Conservation (phyloP, 2,329 filamentous ascomycete species). For the Ascocoryne sarcoides region DNA sequence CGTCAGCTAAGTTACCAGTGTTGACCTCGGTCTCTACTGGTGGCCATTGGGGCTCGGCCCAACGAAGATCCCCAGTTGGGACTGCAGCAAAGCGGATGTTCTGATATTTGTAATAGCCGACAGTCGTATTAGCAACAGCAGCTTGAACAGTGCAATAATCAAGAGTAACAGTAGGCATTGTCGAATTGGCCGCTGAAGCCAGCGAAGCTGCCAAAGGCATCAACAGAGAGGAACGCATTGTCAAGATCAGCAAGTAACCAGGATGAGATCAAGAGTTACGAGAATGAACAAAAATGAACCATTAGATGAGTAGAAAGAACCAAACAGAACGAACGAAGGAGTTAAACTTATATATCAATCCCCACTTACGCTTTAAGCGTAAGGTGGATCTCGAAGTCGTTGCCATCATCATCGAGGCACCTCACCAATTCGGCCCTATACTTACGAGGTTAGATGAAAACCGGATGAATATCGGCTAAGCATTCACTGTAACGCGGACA, state of each 20-base stretch:
- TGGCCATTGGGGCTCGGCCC: constrained; percentile 29
- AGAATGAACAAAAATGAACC: not conserved
- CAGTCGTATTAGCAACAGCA: constrained; percentile 6
- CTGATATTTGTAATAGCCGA: constrained; percentile 27
- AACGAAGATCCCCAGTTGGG: constrained; percentile 29
- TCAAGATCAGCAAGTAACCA: not conserved
- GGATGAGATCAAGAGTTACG: not conserved
- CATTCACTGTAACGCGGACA: not conserved
- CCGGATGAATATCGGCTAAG: not conserved
- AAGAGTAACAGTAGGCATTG: constrained; percentile 9
- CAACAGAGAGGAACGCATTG: not conserved
- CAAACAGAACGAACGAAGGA: not conserved
- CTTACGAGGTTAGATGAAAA: not conserved
- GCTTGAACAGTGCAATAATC: constrained; percentile 10
- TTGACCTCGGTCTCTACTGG: constrained; percentile 28
- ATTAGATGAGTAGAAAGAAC: not conserved
- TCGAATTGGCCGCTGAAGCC: not conserved
- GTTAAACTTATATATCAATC: not conserved
- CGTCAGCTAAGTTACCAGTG: constrained; percentile 26
- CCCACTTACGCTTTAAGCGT: no score
- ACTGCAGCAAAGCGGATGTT: constrained; percentile 31
- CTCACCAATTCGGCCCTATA: not conserved
- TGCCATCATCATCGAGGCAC: no score
- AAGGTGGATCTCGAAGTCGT: no score
- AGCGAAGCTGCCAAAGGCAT: not conserved